Percentiles rank a stretch among this genome's conserved stretches.
phyloP scores from a whole-genome alignment of 177 flowering plant species.

The Telopea speciosissima region DNA sequence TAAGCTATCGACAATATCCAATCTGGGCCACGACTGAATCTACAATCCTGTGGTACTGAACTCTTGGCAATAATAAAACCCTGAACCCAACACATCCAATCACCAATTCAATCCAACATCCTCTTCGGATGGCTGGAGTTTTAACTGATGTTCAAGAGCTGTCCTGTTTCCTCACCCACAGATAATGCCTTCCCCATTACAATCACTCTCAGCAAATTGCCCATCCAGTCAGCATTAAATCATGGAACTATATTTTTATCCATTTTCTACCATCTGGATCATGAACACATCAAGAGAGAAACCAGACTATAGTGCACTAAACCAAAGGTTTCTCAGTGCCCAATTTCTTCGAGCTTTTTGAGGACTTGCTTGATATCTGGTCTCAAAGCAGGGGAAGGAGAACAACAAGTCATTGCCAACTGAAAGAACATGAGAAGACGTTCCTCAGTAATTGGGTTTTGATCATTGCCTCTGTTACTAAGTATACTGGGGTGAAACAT shows the following conservation, averaged over 20 bases:
- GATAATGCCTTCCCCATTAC: conserved; percentile 1
- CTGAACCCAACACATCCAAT: conserved; percentile 5
- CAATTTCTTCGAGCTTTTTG: conserved; percentile 69
- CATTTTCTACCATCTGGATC: not conserved
- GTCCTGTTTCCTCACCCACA: not conserved
- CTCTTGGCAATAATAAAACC: not conserved
- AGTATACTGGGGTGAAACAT: conserved; percentile 54
- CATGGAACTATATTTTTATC: not conserved
- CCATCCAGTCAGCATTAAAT: not conserved
- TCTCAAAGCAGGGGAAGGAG: conserved; percentile 75
- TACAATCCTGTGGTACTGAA: not conserved
- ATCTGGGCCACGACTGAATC: conserved; percentile 2
- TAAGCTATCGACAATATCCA: conserved; percentile 3
- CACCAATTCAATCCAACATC: not conserved
- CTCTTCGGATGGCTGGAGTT: conserved; percentile 4
- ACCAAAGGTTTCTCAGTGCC: too few species aligned
- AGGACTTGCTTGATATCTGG: conserved; percentile 63
- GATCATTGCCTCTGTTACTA: conserved; percentile 24
- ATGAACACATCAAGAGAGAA: not conserved
- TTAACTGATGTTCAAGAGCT: conserved; percentile 6
- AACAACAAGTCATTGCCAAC: conserved; percentile 90
- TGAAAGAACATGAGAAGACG: conserved; percentile 56
- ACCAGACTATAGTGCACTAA: not conserved
- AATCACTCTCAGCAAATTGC: not conserved
- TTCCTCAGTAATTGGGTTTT: conserved; percentile 42